Evolutionary conservation across 2,329 filamentous ascomycete species (phyloP).

Genomic region (Aspergillus tubingensis): DNA sequence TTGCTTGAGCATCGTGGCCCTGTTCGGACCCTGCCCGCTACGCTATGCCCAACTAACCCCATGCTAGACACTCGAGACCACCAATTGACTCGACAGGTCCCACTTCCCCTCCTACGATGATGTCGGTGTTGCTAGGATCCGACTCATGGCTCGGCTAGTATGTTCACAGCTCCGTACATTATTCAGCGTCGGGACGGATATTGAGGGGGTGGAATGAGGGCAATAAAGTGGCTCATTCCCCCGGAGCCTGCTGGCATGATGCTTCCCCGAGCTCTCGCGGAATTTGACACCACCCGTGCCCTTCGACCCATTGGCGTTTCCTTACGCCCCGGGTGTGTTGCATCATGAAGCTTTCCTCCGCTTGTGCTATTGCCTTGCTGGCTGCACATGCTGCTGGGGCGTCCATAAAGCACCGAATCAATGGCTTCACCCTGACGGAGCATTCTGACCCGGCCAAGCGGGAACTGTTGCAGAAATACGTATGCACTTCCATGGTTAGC

Average conservation of each 20-base stretch:
- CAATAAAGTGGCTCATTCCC: slow-evolving; percentile 4
- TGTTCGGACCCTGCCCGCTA: background rate
- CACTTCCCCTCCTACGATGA: background rate
- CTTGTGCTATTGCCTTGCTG: slow-evolving; percentile 39
- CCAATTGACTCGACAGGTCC: background rate
- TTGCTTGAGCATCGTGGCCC: background rate
- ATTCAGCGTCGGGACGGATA: background rate
- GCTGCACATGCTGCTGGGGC: slow-evolving; percentile 50
- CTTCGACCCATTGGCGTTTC: background rate
- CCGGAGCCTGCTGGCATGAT: background rate
- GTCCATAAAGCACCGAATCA: slow-evolving; percentile 52
- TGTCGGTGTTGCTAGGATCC: background rate
- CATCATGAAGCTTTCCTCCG: slow-evolving; percentile 43
- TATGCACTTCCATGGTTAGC: slow-evolving; percentile 35
- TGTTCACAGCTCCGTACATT: background rate
- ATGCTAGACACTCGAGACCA: background rate
- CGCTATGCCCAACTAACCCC: background rate
- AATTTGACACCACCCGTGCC: background rate
- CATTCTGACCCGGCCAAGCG: slow-evolving; percentile 45
- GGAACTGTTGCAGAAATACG: slow-evolving; percentile 57
- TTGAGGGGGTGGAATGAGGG: background rate
- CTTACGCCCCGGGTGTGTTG: background rate
- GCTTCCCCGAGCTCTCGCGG: background rate
- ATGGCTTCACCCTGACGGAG: slow-evolving; percentile 50
- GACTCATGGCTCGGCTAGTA: background rate